Evolutionary conservation across 2,329 filamentous ascomycete species (phyloP), one percentile per base, ranked within the genome.

Genomic region (Colletotrichum acutatum): DNA sequence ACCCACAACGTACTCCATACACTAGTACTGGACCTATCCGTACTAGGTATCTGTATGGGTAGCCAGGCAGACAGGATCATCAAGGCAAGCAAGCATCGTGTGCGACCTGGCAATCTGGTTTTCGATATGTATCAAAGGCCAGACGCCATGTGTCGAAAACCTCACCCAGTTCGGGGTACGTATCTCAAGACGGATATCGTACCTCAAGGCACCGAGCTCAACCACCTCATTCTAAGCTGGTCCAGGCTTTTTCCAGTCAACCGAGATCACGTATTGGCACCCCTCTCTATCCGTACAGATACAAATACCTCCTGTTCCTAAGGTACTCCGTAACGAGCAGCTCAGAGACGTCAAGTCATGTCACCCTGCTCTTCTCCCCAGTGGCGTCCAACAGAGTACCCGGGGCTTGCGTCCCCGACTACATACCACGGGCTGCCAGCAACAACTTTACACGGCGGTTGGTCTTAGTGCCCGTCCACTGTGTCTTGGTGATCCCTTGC

Each of bases 401-500:
- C n/a, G 22, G n/a, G 30, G 56, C 56, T 24, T 19, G 42, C 42
- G 19, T 19, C 16, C 42, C 22, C 2, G 42, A 49, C 8, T 19
- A 49, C 42, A 22, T n/a, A 19, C 42, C 42, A 49, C 19, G 16
- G 8, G 19, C 19, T 49, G 8, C 19, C 19, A n/a, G 42, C 42
- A n/a, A 22, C 42, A 49, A n/a, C 19, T 49, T 49, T 22, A n/a
- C 19, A 49, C 42, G 42, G 16, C 37, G 66, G 26, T 65, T 49
- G 42, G 19, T 68, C 42, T 63, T 69, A 69, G 60, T 69, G 66
- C 54, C 70, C 60, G 70, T 66, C 54, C 32, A 54, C 19, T 34
- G 30, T 65, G 60, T 59, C 53, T 69, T 72, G 60, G 53, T 42
- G 30, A 28, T 58, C 59, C 67, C 66, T 72, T 46, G 66, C 54